Evolutionary conservation across 768 basidiomycete species (phyloP), one percentile per base, ranked within the genome.

Genomic region (Pholiota conissans): DNA sequence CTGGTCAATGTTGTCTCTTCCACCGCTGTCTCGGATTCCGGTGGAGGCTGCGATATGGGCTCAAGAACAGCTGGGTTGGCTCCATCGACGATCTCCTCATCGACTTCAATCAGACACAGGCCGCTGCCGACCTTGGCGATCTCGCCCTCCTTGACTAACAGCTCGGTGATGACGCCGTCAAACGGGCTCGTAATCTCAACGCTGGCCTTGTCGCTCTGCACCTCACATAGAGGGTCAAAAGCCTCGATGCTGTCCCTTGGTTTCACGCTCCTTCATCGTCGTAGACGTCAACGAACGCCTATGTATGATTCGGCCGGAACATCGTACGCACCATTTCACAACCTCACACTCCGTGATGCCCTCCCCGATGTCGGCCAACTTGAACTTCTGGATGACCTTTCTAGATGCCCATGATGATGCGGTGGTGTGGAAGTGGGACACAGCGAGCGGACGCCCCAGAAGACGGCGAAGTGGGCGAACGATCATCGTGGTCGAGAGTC

Each of bases 311-410:
- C 69, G 67, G 69, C 69, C 69, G 72, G 69, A 69, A 34, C 62
- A 59, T 60, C 48, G 37, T 30, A 78, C 84, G 59, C 60, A 90
- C 92, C 93, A 95, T 70, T 86, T 87, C 47, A 95, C 85, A 61
- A 95, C 82, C 73, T 95, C 91, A 67, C 90, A 91, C 71, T 95
- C 92, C 22, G 91, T 93, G 62, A 95, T 93, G 5, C 93, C 93
- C 71, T 94, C 92, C 3, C 93, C 92, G 66, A 94, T 91, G 68
- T 93, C 90, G 1, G 90, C 90, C 35, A 92, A 82, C 56, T 85
- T 90, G 77, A 91, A 91, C 8, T 77, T 82, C 56, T 88, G 77
- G 22, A 78, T 58, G 10, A 75, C 71, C 55, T 77, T 80, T 30
- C 62, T 63, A 2, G 71, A 62, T 1, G 72, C 69, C 68, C 67